Conservation (phyloP, 2,329 filamentous ascomycete genomes). For the Cladophialophora immunda region DNA sequence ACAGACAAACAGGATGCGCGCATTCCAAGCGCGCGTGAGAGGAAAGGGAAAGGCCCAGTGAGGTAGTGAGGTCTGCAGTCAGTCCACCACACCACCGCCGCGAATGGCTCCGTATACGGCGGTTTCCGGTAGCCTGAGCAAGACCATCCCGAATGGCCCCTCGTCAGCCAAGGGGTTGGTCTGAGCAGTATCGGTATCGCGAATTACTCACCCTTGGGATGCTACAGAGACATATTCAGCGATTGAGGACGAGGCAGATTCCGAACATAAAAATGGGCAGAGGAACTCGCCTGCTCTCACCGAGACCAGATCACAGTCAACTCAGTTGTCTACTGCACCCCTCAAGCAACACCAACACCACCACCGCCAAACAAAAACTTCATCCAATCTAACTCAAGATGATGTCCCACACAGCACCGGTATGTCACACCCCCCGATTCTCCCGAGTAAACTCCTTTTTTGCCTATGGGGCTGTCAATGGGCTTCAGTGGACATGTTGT, state of each 20-base stretch:
- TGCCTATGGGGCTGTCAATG: background rate
- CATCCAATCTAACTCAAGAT: constrained; percentile 18
- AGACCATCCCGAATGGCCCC: background rate
- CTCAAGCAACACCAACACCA: background rate
- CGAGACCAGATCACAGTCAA: constrained; percentile 9
- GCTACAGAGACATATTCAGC: constrained; percentile 2
- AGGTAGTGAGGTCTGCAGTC: background rate
- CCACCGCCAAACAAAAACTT: background rate
- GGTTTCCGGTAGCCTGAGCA: constrained; percentile 18
- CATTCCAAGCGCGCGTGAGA: background rate
- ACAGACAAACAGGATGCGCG: background rate
- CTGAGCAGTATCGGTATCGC: background rate
- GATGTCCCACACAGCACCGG: constrained; percentile 33
- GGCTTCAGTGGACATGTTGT: background rate
- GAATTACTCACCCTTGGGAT: background rate
- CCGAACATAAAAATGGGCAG: constrained; percentile 6
- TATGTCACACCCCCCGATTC: background rate
- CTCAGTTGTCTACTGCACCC: constrained; percentile 1
- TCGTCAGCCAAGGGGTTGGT: background rate
- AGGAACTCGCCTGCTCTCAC: background rate
- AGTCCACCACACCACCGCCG: background rate
- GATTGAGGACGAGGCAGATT: background rate
- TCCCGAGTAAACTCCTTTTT: background rate
- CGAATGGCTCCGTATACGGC: constrained; percentile 8
- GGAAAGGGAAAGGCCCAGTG: background rate